Evolutionary conservation across 2,329 filamentous ascomycete genomes (phyloP).

Genomic region (Apiospora saccharicola): DNA sequence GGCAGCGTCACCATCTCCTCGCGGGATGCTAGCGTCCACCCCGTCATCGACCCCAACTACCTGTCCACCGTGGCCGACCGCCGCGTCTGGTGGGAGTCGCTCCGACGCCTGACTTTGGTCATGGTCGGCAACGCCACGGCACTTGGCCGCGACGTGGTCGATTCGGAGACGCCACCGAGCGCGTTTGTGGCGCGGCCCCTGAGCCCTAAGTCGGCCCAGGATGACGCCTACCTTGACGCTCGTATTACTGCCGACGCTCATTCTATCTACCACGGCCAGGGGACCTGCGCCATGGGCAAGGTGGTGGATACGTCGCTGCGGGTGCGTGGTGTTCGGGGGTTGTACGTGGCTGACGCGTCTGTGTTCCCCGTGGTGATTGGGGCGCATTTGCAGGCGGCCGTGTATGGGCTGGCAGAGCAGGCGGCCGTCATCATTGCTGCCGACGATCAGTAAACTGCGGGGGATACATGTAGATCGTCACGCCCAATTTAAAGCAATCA

Average conservation of each 20-base stretch:
- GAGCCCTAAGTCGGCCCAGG: neutral
- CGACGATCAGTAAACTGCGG: neutral
- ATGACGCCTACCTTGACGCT: conserved; percentile 24
- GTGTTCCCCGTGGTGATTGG: conserved; percentile 23
- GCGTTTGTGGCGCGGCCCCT: neutral
- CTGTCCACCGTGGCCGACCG: conserved; percentile 17
- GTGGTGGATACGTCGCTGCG: conserved; percentile 21
- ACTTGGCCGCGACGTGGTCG: conserved; percentile 7
- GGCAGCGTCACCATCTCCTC: conserved; percentile 22
- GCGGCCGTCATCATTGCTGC: conserved; percentile 5
- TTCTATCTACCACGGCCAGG: conserved; percentile 1
- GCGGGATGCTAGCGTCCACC: neutral
- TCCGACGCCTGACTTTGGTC: neutral
- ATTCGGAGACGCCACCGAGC: conserved; percentile 11
- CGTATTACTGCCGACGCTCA: neutral
- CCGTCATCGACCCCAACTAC: conserved; percentile 23
- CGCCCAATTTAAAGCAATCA: no score
- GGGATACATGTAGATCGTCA: no score
- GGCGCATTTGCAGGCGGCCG: conserved; percentile 19
- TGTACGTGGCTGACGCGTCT: conserved; percentile 23
- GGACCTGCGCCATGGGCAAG: conserved; percentile 25
- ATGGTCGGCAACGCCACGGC: neutral
- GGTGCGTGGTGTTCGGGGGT: conserved; percentile 4
- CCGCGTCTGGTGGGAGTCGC: neutral
- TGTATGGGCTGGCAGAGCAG: conserved; percentile 23